Evolutionary conservation across 169 alveolate species (phyloP), one percentile per base, ranked within the genome.

Genomic region (Cryptosporidium canis): DNA sequence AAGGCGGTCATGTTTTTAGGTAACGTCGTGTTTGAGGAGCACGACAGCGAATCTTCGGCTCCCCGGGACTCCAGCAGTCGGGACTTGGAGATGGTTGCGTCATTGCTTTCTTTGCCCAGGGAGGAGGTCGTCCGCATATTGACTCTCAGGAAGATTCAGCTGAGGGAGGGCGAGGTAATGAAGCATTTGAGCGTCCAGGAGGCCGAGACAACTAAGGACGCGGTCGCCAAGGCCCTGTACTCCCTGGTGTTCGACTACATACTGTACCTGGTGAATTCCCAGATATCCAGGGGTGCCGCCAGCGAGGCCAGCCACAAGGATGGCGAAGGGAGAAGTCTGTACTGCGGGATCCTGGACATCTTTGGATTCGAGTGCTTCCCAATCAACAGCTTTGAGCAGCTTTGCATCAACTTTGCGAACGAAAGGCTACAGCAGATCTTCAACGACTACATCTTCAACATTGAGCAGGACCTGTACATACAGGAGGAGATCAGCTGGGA

Each of bases 361-460:
- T 98, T 97, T 85, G 99, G 99, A 16, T 98, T 98, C 85, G 99
- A 98, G 94, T 97, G 98, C 21, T 98, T 98, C 92, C 95, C 96
- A 65, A 55, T 90, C 41, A 98, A 98, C 93, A 94, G 97, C 24
- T 97, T 96, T 82, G 99, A 97, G 92, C 99, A 98, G 93, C 93
- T 98, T 39, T 98, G 99, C 90, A 98, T 98, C 55, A 98, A 98
- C 94, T 97, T 95, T 91, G 98, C 99, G 27, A 98, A 98, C 91
- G 99, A 98, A 92, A 95, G 97, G 61, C 92, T 98, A 91, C 96
- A 98, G 95, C 95, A 96, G 92, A 92, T 92, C 35, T 94, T 93
- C 64, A 95, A 93, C 51, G 70, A 93, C 63, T 97, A 97, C 91
- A 97, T 98, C 71, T 97, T 98, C 93, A 97, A 97, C 70, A 93